phyloP scores from a whole-genome alignment of 495 filamentous ascomycete genomes.

The Schizothecium vesticola region DNA sequence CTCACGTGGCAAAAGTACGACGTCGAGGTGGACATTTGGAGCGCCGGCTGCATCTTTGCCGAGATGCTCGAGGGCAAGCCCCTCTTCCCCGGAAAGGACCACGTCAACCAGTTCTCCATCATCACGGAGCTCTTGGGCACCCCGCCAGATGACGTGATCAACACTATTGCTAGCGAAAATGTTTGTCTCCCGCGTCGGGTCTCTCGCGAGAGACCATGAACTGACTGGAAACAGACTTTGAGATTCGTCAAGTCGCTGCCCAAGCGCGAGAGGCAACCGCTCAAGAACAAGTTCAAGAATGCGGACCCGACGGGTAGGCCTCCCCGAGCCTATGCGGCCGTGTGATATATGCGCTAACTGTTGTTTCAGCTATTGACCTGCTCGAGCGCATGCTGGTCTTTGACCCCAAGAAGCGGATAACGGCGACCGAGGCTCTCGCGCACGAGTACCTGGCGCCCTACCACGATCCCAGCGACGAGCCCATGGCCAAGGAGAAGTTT shows the following conservation, averaged over 20 bases:
- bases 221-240: constrained; percentile 60
- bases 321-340: no score
- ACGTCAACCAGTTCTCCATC: constrained; percentile 99
- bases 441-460: constrained; percentile 95
- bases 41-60: constrained; percentile 96
- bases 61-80: constrained; percentile 99
- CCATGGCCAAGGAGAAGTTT: constrained; percentile 93
- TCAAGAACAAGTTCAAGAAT: constrained; percentile 91
- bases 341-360: constrained; percentile 5
- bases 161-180: constrained; percentile 97
- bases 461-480: constrained; percentile 95
- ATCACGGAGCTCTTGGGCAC: constrained; percentile 97
- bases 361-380: constrained; percentile 73
- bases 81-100: constrained; percentile 96
- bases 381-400: constrained; percentile 97
- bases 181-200: constrained; percentile 45
- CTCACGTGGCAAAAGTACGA: constrained; percentile 99
- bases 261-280: constrained; percentile 86
- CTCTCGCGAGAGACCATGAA: not conserved
- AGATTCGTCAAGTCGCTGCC: constrained; percentile 96
- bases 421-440: constrained; percentile 74
- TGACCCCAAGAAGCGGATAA: constrained; percentile 86
- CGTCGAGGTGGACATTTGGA: constrained; percentile 99
- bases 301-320: constrained; percentile 79
- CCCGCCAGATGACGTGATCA: constrained; percentile 97